Base-by-base conservation (phyloP, 805 yeast genomes). In the Pichia ethanolica region DNA sequence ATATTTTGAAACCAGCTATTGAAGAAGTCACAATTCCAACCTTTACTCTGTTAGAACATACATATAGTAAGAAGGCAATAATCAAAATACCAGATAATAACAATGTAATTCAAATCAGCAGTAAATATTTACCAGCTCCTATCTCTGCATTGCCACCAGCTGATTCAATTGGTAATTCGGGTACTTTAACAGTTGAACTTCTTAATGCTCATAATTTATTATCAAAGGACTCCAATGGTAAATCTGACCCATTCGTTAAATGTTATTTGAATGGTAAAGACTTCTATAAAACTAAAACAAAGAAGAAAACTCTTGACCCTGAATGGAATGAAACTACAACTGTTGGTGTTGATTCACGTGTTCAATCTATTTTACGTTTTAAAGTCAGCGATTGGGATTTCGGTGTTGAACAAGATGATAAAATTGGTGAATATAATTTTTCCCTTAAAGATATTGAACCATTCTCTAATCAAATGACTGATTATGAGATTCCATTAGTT, bases 221-320 rank as follows among this genome's bases (percentile, higher is more conserved):
- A 38, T 76, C 96, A 12, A 95, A 90, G n/a, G 99, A 93, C 68
- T 72, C 86, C 33, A 84, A 83, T 58, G 98, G 98, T 45, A 85
- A 86, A 64, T 88, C 97, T 4, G 99, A 93, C 68, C 99, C 99
- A 48, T 91, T 82, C 64, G 74, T 81, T 52, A 78, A 81, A 59
- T 75, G 89, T 54, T 81, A 74, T 60, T 62, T 88, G 59, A 82
- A 90, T 67, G 83, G 83, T 39, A 72, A 71, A 13, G 74, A 74
- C 47, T 72, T 86, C 52, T 81, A 71, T 72, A 89, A 88, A 71
- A 78, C 96, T 36, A 83, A 87, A 68, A 83, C 83, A 32, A 72
- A 79, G 53, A 93, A 90, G 75, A 89, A 84, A 74, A 89, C 97
- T 0, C 73, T 93, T 57, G 78, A 86, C 51, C 99, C 99, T n/a